Evolutionary conservation across 129 eudicot species (phyloP).

Genomic region (Artemisia tridentata): DNA sequence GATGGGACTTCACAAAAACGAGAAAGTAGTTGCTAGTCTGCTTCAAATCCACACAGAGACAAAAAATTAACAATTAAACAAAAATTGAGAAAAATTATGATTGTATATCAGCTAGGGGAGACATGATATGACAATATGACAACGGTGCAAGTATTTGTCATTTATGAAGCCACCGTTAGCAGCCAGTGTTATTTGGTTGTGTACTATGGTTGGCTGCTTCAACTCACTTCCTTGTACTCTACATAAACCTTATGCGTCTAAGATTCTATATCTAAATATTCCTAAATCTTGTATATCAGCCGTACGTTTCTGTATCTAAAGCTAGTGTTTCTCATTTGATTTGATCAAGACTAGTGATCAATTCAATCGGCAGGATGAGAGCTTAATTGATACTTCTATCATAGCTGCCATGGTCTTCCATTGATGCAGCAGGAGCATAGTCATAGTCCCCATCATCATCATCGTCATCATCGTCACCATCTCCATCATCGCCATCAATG

Average conservation of each 20-base stretch:
- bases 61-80: neutral
- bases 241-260: neutral
- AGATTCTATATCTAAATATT: neutral
- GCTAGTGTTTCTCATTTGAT: slow-evolving; percentile 21
- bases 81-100: neutral
- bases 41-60: slow-evolving; percentile 9
- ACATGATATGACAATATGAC: neutral
- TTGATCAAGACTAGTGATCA: slow-evolving; percentile 18
- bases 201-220: slow-evolving; percentile 5
- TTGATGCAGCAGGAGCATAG: slow-evolving; percentile 53
- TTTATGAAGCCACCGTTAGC: neutral
- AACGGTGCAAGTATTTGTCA: neutral
- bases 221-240: slow-evolving; percentile 1
- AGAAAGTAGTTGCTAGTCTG: neutral
- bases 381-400: neutral
- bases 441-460: slow-evolving; percentile 38
- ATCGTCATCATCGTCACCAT: slow-evolving; percentile 31
- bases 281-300: slow-evolving; percentile 9
- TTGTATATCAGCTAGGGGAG: neutral
- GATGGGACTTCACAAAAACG: neutral
- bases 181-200: neutral
- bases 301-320: slow-evolving; percentile 19
- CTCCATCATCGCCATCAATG: slow-evolving; percentile 31
- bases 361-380: slow-evolving; percentile 5
- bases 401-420: slow-evolving; percentile 24